Base-by-base conservation (phyloP, 305 asterid species). In the Lippia alba region DNA sequence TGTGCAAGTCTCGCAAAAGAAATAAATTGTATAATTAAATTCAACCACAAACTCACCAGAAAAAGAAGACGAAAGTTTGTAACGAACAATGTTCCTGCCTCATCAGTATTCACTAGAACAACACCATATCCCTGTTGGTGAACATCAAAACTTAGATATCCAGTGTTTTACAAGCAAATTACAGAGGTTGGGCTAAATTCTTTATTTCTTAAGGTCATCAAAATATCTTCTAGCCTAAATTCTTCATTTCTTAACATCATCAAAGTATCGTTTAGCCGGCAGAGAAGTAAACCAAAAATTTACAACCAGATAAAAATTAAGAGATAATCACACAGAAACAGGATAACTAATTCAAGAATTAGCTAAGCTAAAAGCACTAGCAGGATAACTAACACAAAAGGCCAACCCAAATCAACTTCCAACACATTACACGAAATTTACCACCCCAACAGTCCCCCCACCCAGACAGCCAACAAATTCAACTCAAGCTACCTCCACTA, bases 11-110 rank as follows among this genome's bases (percentile, higher is more conserved):
- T 45, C 58, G 34, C 41, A 49, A 63, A 33, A 58, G 33, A 24
- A 59, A 61, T 46, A 66, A 18, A 68, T 12, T 39, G 66, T 34
- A 51, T 14, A 44, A 15, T 32, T 56, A 56, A 6, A 58, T 40
- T 6, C 12, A 67, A 68, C 69, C 59, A 10, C 68, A 67, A 64
- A 78, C 87, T 82, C 66, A 89, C 99, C 96, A 94, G 81, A 84
- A 94, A 94, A 75, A 94, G 94, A 74, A 94, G 96, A 73, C 99
- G 99, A 74, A 81, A 94, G 78, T 94, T 94, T 58, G 99, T 94
- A 45, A 94, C 87, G 32, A 83, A 94, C 83, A 94, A 75, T 32
- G 95, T 89, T 74, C 99, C 99, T 39, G 99, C 99, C 77, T 86
- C 93, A 54, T 91, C 96, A 69, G 80, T 91, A 82, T 94, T 94